A percentile compares a stretch with the other conserved stretches of the same genome.
Conservation (phyloP, 2,329 filamentous ascomycete genomes). For the Fusarium staphyleae region DNA sequence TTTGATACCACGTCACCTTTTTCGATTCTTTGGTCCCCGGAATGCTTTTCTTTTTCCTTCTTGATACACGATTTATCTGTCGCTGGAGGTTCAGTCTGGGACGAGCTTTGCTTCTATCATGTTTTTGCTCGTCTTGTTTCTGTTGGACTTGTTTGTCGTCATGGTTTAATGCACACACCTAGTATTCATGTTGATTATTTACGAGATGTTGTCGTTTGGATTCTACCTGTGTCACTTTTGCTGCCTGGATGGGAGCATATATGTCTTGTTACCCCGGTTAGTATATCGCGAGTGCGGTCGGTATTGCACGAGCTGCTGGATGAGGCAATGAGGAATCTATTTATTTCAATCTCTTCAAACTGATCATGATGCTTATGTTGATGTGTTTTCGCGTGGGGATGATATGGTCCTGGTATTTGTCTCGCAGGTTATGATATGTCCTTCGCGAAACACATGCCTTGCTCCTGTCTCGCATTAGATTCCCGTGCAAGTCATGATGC, state of each 20-base stretch:
- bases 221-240: constrained; percentile 8
- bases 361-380: not conserved
- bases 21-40: constrained; percentile 35
- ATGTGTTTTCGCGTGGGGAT: not conserved
- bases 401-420: too few relatives aligned
- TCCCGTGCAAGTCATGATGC: too few relatives aligned
- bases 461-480: too few relatives aligned
- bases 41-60: too few relatives aligned
- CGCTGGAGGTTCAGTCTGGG: not conserved
- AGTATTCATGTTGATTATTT: too few relatives aligned
- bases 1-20: constrained; percentile 43
- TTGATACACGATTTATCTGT: too few relatives aligned
- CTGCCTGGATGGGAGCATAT: constrained; percentile 18
- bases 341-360: constrained; percentile 18
- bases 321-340: constrained; percentile 20
- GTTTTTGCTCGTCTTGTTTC: constrained; percentile 1
- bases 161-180: too few relatives aligned
- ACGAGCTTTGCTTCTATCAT: not conserved
- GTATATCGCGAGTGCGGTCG: constrained; percentile 28
- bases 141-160: constrained; percentile 5
- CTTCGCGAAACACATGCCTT: too few relatives aligned
- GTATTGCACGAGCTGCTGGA: constrained; percentile 25
- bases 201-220: not conserved
- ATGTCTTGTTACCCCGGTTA: constrained; percentile 17
- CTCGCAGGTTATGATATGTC: too few relatives aligned